Percentiles rank a stretch among this genome's conserved stretches.
Conservation (phyloP, 768 basidiomycete species). For the Naganishia randhawae region DNA sequence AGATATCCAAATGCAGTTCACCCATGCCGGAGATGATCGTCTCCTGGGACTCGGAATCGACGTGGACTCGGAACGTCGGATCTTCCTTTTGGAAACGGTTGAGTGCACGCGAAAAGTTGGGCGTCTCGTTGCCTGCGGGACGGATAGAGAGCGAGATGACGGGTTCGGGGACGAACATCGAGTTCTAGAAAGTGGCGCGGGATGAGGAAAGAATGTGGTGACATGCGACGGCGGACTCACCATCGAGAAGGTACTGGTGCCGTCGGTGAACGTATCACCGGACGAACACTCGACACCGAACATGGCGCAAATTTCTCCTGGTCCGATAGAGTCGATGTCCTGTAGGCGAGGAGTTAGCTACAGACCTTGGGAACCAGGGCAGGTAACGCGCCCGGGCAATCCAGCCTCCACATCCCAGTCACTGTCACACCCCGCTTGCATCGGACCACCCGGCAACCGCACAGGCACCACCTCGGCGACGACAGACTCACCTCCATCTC, state of each 20-base stretch:
- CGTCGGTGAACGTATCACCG: conserved; percentile 96
- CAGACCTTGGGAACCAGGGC: no score
- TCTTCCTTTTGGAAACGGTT: conserved; percentile 99
- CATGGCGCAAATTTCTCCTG: conserved; percentile 98
- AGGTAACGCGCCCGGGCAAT: no score
- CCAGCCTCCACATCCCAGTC: no score
- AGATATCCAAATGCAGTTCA: conserved; percentile 96
- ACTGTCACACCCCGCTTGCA: no score
- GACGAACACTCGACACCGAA: conserved; percentile 98
- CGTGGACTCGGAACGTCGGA: conserved; percentile 95
- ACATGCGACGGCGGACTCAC: conserved; percentile 54
- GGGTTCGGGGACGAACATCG: conserved; percentile 97
- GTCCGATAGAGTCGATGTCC: conserved; percentile 87
- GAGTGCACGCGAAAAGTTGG: conserved; percentile 92
- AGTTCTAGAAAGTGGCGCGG: conserved; percentile 60
- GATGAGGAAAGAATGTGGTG: conserved; percentile 19
- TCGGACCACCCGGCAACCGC: no score
- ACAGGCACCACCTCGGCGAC: no score
- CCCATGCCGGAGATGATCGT: conserved; percentile 99
- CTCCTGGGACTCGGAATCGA: conserved; percentile 93
- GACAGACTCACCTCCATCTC: conserved; percentile 70
- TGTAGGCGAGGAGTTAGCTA: neutral
- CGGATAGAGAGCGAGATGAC: conserved; percentile 95
- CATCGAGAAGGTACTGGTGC: conserved; percentile 86
- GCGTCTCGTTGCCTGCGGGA: conserved; percentile 83